phyloP scores from a whole-genome alignment of 306 rosid genomes.

The Quercus engelmannii region DNA sequence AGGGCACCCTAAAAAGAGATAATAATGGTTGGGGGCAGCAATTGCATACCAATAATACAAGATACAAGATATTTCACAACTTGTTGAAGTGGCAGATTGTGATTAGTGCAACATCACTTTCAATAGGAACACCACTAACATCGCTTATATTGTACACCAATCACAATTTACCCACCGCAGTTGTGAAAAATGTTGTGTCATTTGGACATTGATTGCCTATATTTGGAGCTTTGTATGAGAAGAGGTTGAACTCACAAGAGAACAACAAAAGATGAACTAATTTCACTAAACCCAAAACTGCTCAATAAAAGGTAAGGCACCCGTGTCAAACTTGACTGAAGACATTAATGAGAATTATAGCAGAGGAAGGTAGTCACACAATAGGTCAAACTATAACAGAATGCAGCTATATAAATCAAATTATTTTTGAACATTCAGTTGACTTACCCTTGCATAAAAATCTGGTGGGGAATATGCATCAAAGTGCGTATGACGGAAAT shows the following conservation, averaged over 20 bases:
- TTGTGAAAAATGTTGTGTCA: too few species aligned
- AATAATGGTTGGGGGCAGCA: not conserved
- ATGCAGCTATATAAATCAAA: not conserved
- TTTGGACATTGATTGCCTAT: too few species aligned
- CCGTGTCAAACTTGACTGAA: not conserved
- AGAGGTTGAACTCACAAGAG: too few species aligned
- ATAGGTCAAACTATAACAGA: not conserved
- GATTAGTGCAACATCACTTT: too few species aligned
- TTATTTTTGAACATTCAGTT: constrained; percentile 5
- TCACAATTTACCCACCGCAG: too few species aligned
- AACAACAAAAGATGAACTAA: not conserved
- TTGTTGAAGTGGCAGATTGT: too few species aligned
- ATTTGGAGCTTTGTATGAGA: too few species aligned
- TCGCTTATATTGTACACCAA: too few species aligned
- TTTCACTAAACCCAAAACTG: not conserved
- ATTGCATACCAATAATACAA: not conserved
- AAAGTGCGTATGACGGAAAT: constrained; percentile 76
- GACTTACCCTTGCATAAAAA: constrained; percentile 88
- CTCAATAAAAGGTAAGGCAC: not conserved
- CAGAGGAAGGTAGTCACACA: not conserved
- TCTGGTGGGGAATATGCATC: constrained; percentile 96
- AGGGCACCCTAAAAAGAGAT: not conserved
- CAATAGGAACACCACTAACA: too few species aligned
- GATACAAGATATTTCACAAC: too few species aligned
- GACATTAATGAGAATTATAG: not conserved